Evolutionary conservation across 306 rosid genomes (phyloP).

Genomic region (Inga leiocalycina): DNA sequence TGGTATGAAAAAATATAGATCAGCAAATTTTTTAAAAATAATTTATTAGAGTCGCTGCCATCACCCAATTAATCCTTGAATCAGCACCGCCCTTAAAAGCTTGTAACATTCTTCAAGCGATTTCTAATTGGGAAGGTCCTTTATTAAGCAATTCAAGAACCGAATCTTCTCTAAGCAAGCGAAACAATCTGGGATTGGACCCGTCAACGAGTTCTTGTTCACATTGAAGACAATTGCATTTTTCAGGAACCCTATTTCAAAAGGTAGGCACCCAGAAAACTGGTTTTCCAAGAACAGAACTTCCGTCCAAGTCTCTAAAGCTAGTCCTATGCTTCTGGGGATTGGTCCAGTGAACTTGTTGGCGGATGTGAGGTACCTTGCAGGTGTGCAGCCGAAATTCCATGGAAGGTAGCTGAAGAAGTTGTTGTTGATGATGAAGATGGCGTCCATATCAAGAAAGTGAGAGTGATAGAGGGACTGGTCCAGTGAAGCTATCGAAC

Average conservation of each 20-base stretch:
- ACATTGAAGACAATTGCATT: constrained; percentile 54
- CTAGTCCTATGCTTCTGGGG: constrained; percentile 42
- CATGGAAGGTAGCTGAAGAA: too few species aligned
- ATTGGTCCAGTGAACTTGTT: too few species aligned
- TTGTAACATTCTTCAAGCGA: constrained; percentile 4
- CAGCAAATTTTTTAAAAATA: too few species aligned
- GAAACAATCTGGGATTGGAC: constrained; percentile 70
- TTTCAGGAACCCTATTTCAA: constrained; percentile 53
- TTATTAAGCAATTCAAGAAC: constrained; percentile 47
- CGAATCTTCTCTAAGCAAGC: constrained; percentile 47
- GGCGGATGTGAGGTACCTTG: too few species aligned
- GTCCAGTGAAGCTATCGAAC: too few species aligned
- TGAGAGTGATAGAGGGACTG: neutral
- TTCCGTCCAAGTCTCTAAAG: constrained; percentile 33
- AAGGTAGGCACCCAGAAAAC: constrained; percentile 58
- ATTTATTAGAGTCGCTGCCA: too few species aligned
- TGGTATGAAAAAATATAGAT: too few species aligned
- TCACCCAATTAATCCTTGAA: too few species aligned
- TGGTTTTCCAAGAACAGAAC: constrained; percentile 59
- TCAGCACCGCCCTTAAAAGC: constrained; percentile 21
- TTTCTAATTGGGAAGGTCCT: constrained; percentile 48
- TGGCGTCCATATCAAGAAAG: too few species aligned
- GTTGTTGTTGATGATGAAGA: too few species aligned
- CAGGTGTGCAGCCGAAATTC: too few species aligned
- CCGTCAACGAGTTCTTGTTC: constrained; percentile 44